Evolutionary conservation across 2,329 filamentous ascomycete genomes (phyloP).

Genomic region (Sporothrix schenckii): DNA sequence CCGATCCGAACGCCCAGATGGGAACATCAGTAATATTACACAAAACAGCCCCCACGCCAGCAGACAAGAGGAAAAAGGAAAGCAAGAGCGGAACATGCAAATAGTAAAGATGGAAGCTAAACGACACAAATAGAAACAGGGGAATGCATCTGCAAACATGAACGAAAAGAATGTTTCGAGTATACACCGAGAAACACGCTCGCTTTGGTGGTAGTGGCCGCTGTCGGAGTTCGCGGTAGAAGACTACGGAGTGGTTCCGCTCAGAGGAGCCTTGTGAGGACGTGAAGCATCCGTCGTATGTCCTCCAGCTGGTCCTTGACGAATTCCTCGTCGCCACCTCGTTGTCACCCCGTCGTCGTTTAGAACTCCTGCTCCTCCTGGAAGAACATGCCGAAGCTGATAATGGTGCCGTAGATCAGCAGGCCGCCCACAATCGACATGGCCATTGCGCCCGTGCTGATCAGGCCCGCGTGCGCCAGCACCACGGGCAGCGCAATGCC

Average conservation of each 20-base stretch:
- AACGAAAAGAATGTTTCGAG: background rate
- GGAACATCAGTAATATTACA: constrained; percentile 29
- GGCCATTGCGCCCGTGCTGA: constrained; percentile 80
- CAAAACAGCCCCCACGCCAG: background rate
- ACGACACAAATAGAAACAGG: background rate
- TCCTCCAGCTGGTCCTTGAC: background rate
- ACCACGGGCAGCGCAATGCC: constrained; percentile 89
- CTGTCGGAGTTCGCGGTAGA: too few relatives aligned
- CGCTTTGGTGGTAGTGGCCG: background rate
- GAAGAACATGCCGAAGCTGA: constrained; percentile 98
- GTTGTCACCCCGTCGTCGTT: constrained; percentile 32
- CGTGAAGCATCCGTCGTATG: background rate
- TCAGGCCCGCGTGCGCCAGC: constrained; percentile 83
- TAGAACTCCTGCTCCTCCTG: constrained; percentile 96
- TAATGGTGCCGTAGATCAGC: constrained; percentile 96
- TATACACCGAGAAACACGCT: constrained; percentile 17
- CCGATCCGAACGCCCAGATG: constrained; percentile 35
- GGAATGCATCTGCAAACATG: background rate
- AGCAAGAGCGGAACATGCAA: background rate
- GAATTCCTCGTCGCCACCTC: background rate
- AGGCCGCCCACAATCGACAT: constrained; percentile 94
- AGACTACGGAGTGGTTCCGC: too few relatives aligned
- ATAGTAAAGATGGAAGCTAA: background rate
- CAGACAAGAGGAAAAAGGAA: background rate
- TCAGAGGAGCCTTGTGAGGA: too few relatives aligned